Percentiles rank a stretch among this genome's conserved stretches.
These are phyloP conservation scores for Acrocalymma vagum DNA, from an alignment of 2,329 filamentous ascomycete species.

Conservation along the genomic window DNA sequence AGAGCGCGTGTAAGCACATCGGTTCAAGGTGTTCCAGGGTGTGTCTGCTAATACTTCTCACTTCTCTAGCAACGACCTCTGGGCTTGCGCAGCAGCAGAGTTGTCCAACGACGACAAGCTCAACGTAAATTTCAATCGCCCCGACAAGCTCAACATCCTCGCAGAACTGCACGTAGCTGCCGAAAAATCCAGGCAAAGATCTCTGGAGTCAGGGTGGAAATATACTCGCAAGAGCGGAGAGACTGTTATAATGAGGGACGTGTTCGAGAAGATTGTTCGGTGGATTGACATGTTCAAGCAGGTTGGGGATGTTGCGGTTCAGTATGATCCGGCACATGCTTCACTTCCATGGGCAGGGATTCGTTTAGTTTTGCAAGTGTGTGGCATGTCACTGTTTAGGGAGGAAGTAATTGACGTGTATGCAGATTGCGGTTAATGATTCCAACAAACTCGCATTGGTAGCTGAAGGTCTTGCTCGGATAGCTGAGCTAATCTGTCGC, in stretches of 20 bases:
- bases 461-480: constrained; percentile 16
- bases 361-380: constrained; percentile 40
- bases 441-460: neutral
- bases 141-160: constrained; percentile 24
- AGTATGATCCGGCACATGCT: constrained; percentile 43
- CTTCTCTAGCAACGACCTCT: constrained; percentile 20
- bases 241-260: constrained; percentile 34
- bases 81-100: constrained; percentile 14
- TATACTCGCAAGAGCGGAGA: constrained; percentile 21
- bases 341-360: constrained; percentile 43
- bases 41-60: constrained; percentile 12
- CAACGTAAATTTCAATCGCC: constrained; percentile 21
- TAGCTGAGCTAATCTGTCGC: constrained; percentile 18
- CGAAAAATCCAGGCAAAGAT: constrained; percentile 14
- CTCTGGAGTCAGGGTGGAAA: constrained; percentile 19
- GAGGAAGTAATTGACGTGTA: constrained; percentile 10
- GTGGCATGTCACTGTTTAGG: constrained; percentile 2
- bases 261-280: constrained; percentile 33
- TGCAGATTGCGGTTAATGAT: constrained; percentile 17
- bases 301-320: constrained; percentile 38
- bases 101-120: constrained; percentile 19
- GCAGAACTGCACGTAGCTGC: constrained; percentile 16
- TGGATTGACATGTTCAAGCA: constrained; percentile 39
- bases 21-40: constrained; percentile 4
- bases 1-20: constrained; percentile 4